These are phyloP conservation scores for Insectozyma bohioensis DNA, from an alignment of 1,139 yeast genomes.

Conservation along the genomic window DNA sequence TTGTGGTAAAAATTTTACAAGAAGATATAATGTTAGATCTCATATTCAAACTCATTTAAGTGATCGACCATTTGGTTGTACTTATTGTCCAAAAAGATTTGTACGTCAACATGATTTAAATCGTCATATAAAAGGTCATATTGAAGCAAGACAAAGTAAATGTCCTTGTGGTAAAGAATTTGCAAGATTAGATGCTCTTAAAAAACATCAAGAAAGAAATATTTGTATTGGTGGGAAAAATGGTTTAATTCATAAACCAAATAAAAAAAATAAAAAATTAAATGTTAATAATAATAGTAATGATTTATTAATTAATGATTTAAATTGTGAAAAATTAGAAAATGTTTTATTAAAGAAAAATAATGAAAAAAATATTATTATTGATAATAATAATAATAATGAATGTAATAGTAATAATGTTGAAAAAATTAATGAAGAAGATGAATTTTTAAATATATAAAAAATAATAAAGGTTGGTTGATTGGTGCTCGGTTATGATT, in stretches of 20 bases:
- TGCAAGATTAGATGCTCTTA: slow-evolving; percentile 84
- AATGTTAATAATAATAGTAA: background rate
- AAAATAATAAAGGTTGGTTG: no score
- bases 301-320: no score
- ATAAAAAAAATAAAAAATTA: slow-evolving; percentile 14
- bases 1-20: slow-evolving; percentile 82
- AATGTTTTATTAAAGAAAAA: background rate
- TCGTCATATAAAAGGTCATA: slow-evolving; percentile 87
- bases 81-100: slow-evolving; percentile 65
- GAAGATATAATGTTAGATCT: slow-evolving; percentile 92
- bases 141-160: slow-evolving; percentile 62
- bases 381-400: no score
- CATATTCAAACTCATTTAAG: slow-evolving; percentile 96
- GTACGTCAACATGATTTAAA: slow-evolving; percentile 92
- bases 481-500: no score
- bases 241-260: slow-evolving; percentile 31
- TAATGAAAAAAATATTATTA: no score
- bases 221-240: slow-evolving; percentile 69
- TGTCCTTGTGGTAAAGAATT: slow-evolving; percentile 95
- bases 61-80: slow-evolving; percentile 80
- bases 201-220: slow-evolving; percentile 74
- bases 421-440: no score
- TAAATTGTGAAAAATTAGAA: slow-evolving; percentile 1
- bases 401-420: no score
- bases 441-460: no score